Evolutionary conservation across 148 eudicot species (phyloP).

Genomic region (Agrostemma githago): DNA sequence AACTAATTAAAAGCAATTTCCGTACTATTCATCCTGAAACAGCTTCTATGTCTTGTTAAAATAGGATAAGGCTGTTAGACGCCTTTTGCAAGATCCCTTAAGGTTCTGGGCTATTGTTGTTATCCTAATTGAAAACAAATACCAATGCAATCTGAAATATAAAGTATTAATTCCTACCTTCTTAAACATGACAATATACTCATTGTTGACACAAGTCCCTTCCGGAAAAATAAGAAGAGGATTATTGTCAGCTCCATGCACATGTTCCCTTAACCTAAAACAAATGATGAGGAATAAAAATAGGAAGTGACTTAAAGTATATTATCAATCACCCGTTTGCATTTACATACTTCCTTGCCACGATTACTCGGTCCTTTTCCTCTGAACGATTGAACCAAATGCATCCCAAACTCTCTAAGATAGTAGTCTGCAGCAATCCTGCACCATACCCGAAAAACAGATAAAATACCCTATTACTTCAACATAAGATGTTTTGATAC

Average conservation of each 20-base stretch:
- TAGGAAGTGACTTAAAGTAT: neutral
- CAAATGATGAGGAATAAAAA: constrained; percentile 12
- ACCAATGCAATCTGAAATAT: neutral
- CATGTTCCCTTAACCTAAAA: constrained; percentile 91
- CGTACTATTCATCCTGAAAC: neutral
- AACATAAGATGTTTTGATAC: neutral
- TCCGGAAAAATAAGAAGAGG: constrained; percentile 98
- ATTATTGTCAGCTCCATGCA: constrained; percentile 83
- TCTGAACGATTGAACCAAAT: constrained; percentile 98
- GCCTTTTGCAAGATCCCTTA: neutral
- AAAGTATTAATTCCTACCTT: constrained; percentile 46
- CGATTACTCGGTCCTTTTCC: constrained; percentile 86
- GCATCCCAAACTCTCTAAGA: constrained; percentile 93
- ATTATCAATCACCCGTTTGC: constrained; percentile 18
- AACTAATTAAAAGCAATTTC: neutral
- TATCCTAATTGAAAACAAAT: neutral
- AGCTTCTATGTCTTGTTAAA: neutral
- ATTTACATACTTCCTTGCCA: constrained; percentile 70
- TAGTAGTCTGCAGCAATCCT: constrained; percentile 96
- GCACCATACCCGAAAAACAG: constrained; percentile 19
- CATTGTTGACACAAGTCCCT: constrained; percentile 98
- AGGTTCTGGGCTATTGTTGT: neutral
- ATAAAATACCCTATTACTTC: neutral
- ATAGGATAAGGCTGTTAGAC: neutral
- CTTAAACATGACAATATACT: constrained; percentile 93